phyloP scores from a whole-genome alignment of 495 filamentous ascomycete genomes.

The Tuber indicum region DNA sequence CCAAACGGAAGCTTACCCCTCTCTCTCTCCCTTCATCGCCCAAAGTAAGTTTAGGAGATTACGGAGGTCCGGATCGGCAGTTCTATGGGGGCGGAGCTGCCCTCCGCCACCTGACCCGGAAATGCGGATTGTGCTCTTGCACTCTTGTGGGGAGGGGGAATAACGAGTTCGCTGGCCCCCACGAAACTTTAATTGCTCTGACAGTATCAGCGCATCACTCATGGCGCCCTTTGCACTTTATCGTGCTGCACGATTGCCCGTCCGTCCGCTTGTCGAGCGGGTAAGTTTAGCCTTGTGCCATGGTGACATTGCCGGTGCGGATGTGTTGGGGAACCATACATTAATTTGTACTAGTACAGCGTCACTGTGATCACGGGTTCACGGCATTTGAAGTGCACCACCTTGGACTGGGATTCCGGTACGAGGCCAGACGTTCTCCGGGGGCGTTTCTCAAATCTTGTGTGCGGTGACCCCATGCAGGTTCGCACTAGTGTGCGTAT shows the following conservation, averaged over 20 bases:
- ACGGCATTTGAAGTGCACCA: background rate
- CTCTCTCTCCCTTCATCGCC: background rate
- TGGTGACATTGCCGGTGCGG: constrained; percentile 1
- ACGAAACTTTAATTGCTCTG: background rate
- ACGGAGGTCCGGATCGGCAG: background rate
- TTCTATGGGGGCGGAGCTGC: background rate
- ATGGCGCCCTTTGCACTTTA: background rate
- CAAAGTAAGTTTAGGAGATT: background rate
- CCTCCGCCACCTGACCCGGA: background rate
- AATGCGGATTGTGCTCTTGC: background rate
- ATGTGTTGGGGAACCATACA: background rate
- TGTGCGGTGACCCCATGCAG: background rate
- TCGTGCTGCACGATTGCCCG: background rate
- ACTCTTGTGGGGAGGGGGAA: background rate
- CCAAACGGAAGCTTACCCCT: background rate
- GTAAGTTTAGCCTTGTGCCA: background rate
- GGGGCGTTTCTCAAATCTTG: background rate
- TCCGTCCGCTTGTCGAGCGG: background rate
- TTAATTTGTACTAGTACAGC: background rate
- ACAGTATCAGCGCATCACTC: background rate
- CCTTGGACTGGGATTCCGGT: background rate
- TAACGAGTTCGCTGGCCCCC: background rate
- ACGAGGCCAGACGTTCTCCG: background rate
- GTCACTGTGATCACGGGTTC: background rate
- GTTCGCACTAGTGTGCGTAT: constrained; percentile 4